phyloP scores from a whole-genome alignment of 2,329 filamentous ascomycete species.

The Penicillium sp. region DNA sequence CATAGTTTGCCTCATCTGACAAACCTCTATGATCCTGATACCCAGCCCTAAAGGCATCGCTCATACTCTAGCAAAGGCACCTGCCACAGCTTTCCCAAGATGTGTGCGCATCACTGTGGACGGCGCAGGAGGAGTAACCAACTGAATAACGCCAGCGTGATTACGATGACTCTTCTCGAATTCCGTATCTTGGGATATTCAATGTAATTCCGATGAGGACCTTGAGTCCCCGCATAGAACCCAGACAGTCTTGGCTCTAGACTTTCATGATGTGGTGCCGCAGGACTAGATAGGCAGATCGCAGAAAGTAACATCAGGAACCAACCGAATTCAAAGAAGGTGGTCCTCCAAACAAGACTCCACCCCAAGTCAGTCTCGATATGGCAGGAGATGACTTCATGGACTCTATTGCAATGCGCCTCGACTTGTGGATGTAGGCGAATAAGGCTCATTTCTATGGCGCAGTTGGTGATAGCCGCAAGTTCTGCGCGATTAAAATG shows the following conservation, averaged over 20 bases:
- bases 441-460: constrained; percentile 17
- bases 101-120: constrained; percentile 1
- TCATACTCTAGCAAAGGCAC: constrained; percentile 6
- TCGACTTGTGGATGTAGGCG: not conserved
- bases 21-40: constrained; percentile 8
- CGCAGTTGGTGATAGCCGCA: constrained; percentile 33
- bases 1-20: constrained; percentile 11
- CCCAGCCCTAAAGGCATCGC: not conserved
- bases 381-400: not conserved
- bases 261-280: not conserved
- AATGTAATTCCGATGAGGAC: not conserved
- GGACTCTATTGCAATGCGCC: not conserved
- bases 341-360: not conserved
- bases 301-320: not conserved
- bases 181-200: not conserved
- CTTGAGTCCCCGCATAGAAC: not conserved
- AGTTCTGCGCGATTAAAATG: constrained; percentile 6
- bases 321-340: not conserved
- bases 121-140: constrained; percentile 12
- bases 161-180: not conserved
- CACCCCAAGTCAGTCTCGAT: not conserved
- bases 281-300: not conserved
- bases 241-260: not conserved
- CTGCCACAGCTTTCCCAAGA: constrained; percentile 11
- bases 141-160: not conserved